Evolutionary conservation across 2,329 filamentous ascomycete species (phyloP), one percentile per base, ranked within the genome.

Genomic region (Hypoxylon sp.): DNA sequence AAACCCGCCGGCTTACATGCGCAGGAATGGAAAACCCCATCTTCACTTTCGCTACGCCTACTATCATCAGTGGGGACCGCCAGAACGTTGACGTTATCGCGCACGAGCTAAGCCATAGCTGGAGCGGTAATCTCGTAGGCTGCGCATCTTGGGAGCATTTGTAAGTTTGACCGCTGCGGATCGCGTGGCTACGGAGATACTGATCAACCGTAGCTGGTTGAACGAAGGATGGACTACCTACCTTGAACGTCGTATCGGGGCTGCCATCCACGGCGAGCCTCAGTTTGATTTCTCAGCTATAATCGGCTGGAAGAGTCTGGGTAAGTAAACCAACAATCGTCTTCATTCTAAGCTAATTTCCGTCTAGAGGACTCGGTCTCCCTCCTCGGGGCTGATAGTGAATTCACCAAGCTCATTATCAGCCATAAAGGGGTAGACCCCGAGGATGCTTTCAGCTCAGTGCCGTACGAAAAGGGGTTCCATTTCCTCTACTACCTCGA

Each of bases 391-490:
- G 80, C 86, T 48, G 89, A 96, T 64, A 92, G 97, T 72, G 89
- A 94, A 67, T 98, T 95, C 78, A 99, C 95, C 6, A 96, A 96
- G 74, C 83, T 99, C 50, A 87, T 97, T 65, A 84, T 93, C 58
- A 88, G 91, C 72, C 88, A 98, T 63, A 90, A 94, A 72, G 92
- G 91, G 55, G 88, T 95, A 65, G 94, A 98, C 68, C 95, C 95
- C 0, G 95, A 98, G 73, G 95, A 99, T 74, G 91, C 94, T 1
- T 99, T 98, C 78, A 96, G 90, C 66, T 90, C 86, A 21, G 82
- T 98, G 27, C 92, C 95, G 0, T 99, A 99, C 70, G 94, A 98
- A 73, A 98, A 99, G 77, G 94, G 94, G 3, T 98, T 97, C 76
- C 90, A 91, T 71, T 96, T 98, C 74, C 81, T 99, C 41, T 97